phyloP scores from a whole-genome alignment of 2,329 filamentous ascomycete species.

The Xylaria sp. region DNA sequence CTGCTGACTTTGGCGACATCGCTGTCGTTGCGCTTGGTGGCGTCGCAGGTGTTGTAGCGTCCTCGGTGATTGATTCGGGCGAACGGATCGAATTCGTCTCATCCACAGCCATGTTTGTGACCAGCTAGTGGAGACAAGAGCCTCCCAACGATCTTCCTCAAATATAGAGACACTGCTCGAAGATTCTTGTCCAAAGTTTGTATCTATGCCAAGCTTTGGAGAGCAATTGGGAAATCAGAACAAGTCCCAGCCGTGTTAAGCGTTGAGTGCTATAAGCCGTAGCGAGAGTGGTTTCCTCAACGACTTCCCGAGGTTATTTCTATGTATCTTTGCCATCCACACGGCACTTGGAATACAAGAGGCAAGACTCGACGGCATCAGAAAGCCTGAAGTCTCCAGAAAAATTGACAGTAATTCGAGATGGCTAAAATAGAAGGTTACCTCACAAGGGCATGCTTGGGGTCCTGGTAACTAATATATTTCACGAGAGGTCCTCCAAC shows the following conservation, averaged over 20 bases:
- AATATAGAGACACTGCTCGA: slow-evolving; percentile 11
- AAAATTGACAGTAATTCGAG: slow-evolving; percentile 32
- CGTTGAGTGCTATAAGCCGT: slow-evolving; percentile 34
- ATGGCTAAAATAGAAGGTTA: slow-evolving; percentile 30
- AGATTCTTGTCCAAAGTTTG: neutral
- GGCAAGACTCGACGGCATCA: slow-evolving; percentile 41
- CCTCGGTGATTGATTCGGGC: slow-evolving; percentile 40
- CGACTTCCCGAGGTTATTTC: slow-evolving; percentile 28
- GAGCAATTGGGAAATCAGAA: slow-evolving; percentile 24
- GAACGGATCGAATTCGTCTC: slow-evolving; percentile 41
- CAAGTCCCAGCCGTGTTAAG: slow-evolving; percentile 32
- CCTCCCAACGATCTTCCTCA: slow-evolving; percentile 22
- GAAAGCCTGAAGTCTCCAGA: slow-evolving; percentile 37
- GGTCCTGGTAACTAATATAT: slow-evolving; percentile 34
- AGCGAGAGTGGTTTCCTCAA: slow-evolving; percentile 28
- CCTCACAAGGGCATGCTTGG: slow-evolving; percentile 18
- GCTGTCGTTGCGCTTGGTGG: slow-evolving; percentile 10
- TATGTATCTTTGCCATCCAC: slow-evolving; percentile 37
- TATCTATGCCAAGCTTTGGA: slow-evolving; percentile 20
- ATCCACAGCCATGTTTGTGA: slow-evolving; percentile 41
- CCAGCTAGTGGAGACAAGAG: slow-evolving; percentile 2
- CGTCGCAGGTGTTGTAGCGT: slow-evolving; percentile 29
- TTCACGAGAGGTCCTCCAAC: slow-evolving; percentile 30
- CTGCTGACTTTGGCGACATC: slow-evolving; percentile 36
- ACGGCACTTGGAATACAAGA: slow-evolving; percentile 40